These are phyloP conservation scores for Pelargonium myrrhifolium DNA, from an alignment of 441 rosid species.

Conservation along the genomic window DNA sequence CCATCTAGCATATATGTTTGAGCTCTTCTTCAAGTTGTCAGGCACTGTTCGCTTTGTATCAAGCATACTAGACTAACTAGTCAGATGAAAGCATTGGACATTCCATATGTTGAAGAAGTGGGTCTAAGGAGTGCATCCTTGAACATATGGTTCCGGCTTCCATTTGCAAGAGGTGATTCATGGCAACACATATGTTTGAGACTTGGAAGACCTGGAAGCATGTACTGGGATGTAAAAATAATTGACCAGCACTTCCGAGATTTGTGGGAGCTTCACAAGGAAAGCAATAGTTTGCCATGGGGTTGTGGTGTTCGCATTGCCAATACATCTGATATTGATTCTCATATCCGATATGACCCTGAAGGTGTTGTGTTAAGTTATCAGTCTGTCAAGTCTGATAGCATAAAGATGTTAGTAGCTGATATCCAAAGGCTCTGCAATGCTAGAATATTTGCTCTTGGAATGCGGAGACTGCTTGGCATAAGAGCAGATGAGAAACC, in stretches of 20 bases:
- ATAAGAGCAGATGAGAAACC: slow-evolving; percentile 71
- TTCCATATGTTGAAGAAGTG: slow-evolving; percentile 90
- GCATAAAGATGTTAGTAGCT: slow-evolving; percentile 86
- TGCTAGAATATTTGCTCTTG: slow-evolving; percentile 94
- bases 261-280: slow-evolving; percentile 97
- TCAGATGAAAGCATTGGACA: slow-evolving; percentile 90
- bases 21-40: slow-evolving; percentile 84
- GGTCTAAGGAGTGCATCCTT: slow-evolving; percentile 68
- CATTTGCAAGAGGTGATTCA: slow-evolving; percentile 66
- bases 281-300: slow-evolving; percentile 70
- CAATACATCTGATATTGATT: slow-evolving; percentile 87
- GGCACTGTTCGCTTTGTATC: slow-evolving; percentile 87
- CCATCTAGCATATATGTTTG: slow-evolving; percentile 78
- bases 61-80: slow-evolving; percentile 92
- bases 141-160: slow-evolving; percentile 94
- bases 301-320: slow-evolving; percentile 94
- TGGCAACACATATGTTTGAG: slow-evolving; percentile 95
- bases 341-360: slow-evolving; percentile 85
- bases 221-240: slow-evolving; percentile 97
- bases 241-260: slow-evolving; percentile 95
- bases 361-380: slow-evolving; percentile 95
- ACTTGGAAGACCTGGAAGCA: slow-evolving; percentile 98
- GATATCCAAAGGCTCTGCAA: slow-evolving; percentile 90
- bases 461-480: slow-evolving; percentile 93
- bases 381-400: slow-evolving; percentile 86